phyloP scores from a whole-genome alignment of 768 basidiomycete species.

The Boletus rufocinnamomeus region DNA sequence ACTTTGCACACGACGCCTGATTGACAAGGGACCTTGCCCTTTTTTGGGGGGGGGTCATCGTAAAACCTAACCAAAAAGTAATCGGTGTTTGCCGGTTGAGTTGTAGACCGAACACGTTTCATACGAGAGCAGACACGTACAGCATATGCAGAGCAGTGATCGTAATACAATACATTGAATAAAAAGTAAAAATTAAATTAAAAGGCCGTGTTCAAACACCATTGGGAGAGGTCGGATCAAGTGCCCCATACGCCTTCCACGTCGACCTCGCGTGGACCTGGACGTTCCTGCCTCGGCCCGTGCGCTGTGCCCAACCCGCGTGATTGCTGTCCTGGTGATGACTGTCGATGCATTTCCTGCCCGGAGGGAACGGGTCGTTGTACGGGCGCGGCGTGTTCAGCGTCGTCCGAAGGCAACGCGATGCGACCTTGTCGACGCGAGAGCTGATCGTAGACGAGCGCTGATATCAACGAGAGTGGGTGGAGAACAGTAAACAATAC shows the following conservation, averaged over 20 bases:
- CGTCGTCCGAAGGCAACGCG: slow-evolving; percentile 44
- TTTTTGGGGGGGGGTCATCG: too few relatives aligned
- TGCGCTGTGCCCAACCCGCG: background rate
- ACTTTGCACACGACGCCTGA: too few relatives aligned
- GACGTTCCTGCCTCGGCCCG: slow-evolving; percentile 3
- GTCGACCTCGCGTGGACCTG: slow-evolving; percentile 44
- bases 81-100: too few relatives aligned
- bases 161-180: too few relatives aligned
- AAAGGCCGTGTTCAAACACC: background rate
- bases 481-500: slow-evolving; percentile 67
- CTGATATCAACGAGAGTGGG: slow-evolving; percentile 56
- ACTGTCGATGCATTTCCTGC: slow-evolving; percentile 12
- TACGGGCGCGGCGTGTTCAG: background rate
- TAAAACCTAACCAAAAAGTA: too few relatives aligned
- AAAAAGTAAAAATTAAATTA: background rate
- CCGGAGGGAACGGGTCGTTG: background rate
- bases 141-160: too few relatives aligned
- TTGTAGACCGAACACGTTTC: too few relatives aligned
- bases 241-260: slow-evolving; percentile 43
- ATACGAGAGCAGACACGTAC: too few relatives aligned
- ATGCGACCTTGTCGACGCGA: slow-evolving; percentile 37
- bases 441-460: slow-evolving; percentile 42
- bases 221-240: slow-evolving; percentile 5
- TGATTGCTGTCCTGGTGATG: background rate
- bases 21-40: too few relatives aligned